phyloP scores from a whole-genome alignment of 2,329 filamentous ascomycete species.

The Mycosphaerella sp. region DNA sequence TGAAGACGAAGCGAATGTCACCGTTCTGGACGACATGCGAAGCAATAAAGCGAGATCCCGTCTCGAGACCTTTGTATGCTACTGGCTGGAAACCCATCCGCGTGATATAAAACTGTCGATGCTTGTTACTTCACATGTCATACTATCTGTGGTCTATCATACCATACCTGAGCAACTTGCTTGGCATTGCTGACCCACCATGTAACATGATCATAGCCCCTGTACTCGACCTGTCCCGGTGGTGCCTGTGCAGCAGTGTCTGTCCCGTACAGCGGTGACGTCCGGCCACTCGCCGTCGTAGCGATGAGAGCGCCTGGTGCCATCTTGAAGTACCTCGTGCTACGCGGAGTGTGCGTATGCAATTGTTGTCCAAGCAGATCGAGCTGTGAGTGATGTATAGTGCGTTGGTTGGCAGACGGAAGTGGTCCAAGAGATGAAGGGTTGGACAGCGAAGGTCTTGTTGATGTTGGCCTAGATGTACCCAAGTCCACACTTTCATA shows the following conservation, averaged over 20 bases:
- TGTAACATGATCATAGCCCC: constrained; percentile 85
- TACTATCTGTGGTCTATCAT: too few species aligned
- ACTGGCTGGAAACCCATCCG: constrained; percentile 79
- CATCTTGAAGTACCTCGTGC: constrained; percentile 19
- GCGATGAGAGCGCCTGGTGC: constrained; percentile 36
- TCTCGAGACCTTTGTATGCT: constrained; percentile 84
- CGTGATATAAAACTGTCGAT: constrained; percentile 66
- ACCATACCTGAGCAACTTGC: constrained; percentile 60
- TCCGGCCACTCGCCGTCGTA: constrained; percentile 27
- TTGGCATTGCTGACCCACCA: constrained; percentile 98
- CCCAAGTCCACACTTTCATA: too few species aligned
- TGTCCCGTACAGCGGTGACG: constrained; percentile 21
- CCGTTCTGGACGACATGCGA: constrained; percentile 79
- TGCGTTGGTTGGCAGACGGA: background rate
- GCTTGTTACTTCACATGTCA: background rate
- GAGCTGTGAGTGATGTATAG: background rate
- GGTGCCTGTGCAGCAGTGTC: constrained; percentile 10
- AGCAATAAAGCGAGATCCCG: constrained; percentile 70
- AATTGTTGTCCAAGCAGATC: background rate
- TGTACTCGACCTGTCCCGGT: constrained; percentile 45
- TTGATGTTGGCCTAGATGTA: background rate
- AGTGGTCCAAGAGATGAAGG: background rate
- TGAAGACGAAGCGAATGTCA: constrained; percentile 73
- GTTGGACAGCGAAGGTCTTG: background rate
- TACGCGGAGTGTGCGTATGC: background rate